Evolutionary conservation across 2,329 filamentous ascomycete genomes (phyloP), one percentile per base, ranked within the genome.

Genomic region (Cercospora sp.): DNA sequence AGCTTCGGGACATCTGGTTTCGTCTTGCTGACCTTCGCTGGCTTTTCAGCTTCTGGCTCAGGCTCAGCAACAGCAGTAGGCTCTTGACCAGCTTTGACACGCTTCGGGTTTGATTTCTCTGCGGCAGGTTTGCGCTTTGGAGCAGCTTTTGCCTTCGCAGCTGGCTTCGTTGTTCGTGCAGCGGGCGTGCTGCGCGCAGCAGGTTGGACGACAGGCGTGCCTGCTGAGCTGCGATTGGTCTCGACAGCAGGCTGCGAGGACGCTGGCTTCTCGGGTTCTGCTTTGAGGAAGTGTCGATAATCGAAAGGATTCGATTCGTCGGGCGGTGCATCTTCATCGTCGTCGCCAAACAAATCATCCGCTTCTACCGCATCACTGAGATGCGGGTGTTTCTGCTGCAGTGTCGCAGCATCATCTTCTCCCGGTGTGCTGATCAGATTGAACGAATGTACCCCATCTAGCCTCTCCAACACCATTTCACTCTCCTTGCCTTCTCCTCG

Each of bases 391-490:
- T 90, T 85, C 60, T 88, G 85, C 59, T 87, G 85, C 48, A 96
- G 83, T 74, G 85, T 87, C 31, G 87, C 86, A 63, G 85, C 80
- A 72, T 92, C 87, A 64, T 84, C 82, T 74, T 90, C 89, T 71
- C 84, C 86, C 2, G 90, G 91, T 13, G 88, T 88, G 65, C 86
- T 88, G 63, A 87, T 88, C 64, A 97, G 81, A 79, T 97, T 97
- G 90, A 97, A 94, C 75, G 92, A 90, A 80, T 97, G 91, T 45
- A 89, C 89, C n/a, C 89, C 90, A 76, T 92, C 88, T 64, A 97
- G 83, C 62, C 88, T 89, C 81, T 97, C 93, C 64, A 97, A 85
- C 45, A 74, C 66, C 60, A 72, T 69, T 58, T 75, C 74, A 31
- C 64, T 71, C 16, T 73, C 68, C 63, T 73, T 73, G 2, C 73